Base-by-base conservation (phyloP, 208 protist species). In the Trypanosoma platydactyli region DNA sequence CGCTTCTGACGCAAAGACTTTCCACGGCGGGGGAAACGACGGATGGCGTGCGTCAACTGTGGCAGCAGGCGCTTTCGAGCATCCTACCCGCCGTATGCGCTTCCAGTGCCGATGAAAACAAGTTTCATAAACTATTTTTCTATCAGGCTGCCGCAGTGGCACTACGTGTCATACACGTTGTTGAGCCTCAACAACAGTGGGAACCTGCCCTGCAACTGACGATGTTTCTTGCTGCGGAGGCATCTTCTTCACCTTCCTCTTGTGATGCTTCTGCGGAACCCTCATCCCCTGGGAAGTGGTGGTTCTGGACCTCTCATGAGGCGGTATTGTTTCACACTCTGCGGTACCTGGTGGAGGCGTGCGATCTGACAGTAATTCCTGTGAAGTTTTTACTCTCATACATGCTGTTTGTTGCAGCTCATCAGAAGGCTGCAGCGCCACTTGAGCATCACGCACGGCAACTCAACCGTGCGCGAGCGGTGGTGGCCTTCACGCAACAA, bases 181-280 rank as follows among this genome's bases (percentile, higher is more conserved):
- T 52, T 55, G 46, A 46, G n/a, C 59, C 73, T 1, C 41, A 7
- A 40, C 38, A 73, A 4, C 53, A 73, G 42, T 79, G 73, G 73
- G 22, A 44, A 7, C 60, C 51, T 27, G 73, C 67, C 1, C 52
- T 79, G 6, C 7, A 42, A n/a, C 50, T 79, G 11, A 66, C 58
- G 16, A 38, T 30, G 35, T 38, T 18, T 22, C 25, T 73, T 50
- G 30, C 46, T 42, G 38, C 5, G 6, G 22, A 11, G 22, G 35
- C 41, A 9, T 22, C 33, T 33, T 27, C 51, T 35, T 42, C 49
- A 3, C 16, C 4, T 38, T 33, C 7, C 30, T 48, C 48, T 58
- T 24, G 0, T 42, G 35, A 42, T 48, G 12, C 16, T 16, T 24
- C 44, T 58, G 35, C 11, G 7, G 24, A 15, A 33, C 29, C 5